phyloP scores from a whole-genome alignment of 192 early-diverging fungal species.

The Entomortierella chlamydospora region DNA sequence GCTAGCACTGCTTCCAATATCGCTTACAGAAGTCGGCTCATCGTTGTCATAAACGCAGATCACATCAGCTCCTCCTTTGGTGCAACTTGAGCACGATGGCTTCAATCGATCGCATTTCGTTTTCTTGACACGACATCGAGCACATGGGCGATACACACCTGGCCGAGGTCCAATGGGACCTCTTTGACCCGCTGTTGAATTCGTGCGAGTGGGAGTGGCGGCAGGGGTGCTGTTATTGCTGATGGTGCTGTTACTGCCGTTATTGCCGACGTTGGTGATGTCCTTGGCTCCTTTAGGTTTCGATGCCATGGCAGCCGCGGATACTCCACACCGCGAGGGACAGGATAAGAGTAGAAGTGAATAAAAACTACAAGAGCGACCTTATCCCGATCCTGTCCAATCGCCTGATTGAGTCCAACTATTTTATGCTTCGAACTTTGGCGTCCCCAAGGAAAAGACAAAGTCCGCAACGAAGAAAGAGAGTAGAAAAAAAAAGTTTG shows the following conservation, averaged over 20 bases:
- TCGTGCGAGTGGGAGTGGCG: not conserved
- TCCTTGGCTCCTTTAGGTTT: not conserved
- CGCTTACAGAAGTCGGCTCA: conserved; percentile 20
- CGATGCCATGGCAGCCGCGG: not conserved
- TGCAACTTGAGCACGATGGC: conserved; percentile 38
- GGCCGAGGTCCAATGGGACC: conserved; percentile 31
- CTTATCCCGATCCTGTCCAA: not conserved
- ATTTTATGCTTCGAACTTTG: too few species aligned
- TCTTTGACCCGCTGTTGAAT: not conserved
- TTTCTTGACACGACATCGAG: conserved; percentile 45
- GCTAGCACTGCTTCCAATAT: too few species aligned
- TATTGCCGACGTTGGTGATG: not conserved
- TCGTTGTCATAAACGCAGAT: conserved; percentile 50
- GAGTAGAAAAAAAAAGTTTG: too few species aligned
- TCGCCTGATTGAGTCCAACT: not conserved
- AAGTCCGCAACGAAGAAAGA: not conserved
- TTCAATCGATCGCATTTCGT: conserved; percentile 47
- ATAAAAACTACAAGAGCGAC: too few species aligned
- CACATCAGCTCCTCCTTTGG: conserved; percentile 20
- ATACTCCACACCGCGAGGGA: not conserved
- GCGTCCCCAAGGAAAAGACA: not conserved
- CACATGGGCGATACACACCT: conserved; percentile 48
- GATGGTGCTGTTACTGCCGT: not conserved
- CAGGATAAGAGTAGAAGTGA: not conserved
- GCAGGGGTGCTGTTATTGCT: not conserved